These are phyloP conservation scores for Triticum urartu DNA, from an alignment of 176 grass and related monocot genomes.

Conservation along the genomic window DNA sequence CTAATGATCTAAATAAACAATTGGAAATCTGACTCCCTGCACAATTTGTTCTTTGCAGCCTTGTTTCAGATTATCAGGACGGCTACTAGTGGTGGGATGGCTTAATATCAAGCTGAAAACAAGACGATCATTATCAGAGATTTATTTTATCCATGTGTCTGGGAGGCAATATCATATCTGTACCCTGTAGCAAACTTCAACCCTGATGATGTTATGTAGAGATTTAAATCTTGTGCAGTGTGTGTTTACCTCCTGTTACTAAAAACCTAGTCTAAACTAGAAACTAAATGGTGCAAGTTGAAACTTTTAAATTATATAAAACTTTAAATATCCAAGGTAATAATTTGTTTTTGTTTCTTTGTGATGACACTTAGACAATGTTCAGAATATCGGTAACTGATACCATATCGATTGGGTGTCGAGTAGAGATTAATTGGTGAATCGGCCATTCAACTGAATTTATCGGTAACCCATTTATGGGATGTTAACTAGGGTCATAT, in stretches of 20 bases:
- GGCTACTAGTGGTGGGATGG: slow-evolving; percentile 43
- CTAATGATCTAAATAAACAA: background rate
- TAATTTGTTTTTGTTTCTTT: background rate
- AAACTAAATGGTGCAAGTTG: slow-evolving; percentile 16
- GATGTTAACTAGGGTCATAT: too few relatives aligned
- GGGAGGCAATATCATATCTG: slow-evolving; percentile 26
- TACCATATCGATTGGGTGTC: too few relatives aligned
- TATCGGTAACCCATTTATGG: too few relatives aligned
- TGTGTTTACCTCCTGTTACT: background rate
- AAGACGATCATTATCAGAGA: background rate
- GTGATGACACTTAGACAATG: too few relatives aligned
- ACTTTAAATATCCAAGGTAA: background rate
- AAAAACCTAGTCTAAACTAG: background rate
- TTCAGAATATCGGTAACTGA: too few relatives aligned
- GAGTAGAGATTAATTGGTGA: too few relatives aligned
- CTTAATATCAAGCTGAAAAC: slow-evolving; percentile 21
- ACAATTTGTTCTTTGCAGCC: slow-evolving; percentile 39
- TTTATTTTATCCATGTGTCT: background rate
- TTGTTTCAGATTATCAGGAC: slow-evolving; percentile 68
- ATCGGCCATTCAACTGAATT: too few relatives aligned
- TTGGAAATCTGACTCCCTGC: background rate
- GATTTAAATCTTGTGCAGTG: background rate
- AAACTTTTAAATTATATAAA: slow-evolving; percentile 14
- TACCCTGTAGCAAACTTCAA: slow-evolving; percentile 23
- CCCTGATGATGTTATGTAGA: slow-evolving; percentile 25